phyloP scores from a whole-genome alignment of 2,329 filamentous ascomycete species.

The Calonectria leucothoes region DNA sequence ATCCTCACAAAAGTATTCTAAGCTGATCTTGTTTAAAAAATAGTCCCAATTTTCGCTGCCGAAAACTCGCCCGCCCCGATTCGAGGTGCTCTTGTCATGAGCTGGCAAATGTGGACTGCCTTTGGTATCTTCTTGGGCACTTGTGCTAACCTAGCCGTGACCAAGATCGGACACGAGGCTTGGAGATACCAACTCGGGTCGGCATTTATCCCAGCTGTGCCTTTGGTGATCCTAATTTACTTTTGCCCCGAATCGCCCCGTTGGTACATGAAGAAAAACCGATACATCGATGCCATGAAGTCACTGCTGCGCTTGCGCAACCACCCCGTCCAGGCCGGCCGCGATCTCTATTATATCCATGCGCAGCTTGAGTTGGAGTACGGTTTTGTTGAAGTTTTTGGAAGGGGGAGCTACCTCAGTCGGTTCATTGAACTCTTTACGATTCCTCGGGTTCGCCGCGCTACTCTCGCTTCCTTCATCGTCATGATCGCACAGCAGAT shows the following conservation, averaged over 20 bases:
- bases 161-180: slow-evolving; percentile 49
- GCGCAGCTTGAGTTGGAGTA: slow-evolving; percentile 72
- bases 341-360: slow-evolving; percentile 74
- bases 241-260: slow-evolving; percentile 75
- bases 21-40: slow-evolving; percentile 39
- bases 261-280: slow-evolving; percentile 75
- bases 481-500: slow-evolving; percentile 86
- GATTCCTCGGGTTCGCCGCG: slow-evolving; percentile 75
- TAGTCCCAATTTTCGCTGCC: slow-evolving; percentile 80
- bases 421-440: slow-evolving; percentile 76
- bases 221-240: slow-evolving; percentile 69
- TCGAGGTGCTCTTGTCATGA: slow-evolving; percentile 83
- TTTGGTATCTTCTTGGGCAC: slow-evolving; percentile 73
- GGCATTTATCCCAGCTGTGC: slow-evolving; percentile 70
- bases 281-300: slow-evolving; percentile 69
- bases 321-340: slow-evolving; percentile 66
- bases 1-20: neutral
- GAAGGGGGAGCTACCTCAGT: slow-evolving; percentile 66
- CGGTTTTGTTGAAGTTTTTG: slow-evolving; percentile 59
- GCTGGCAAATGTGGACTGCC: slow-evolving; percentile 78
- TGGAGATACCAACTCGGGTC: slow-evolving; percentile 75
- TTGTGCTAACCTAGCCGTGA: slow-evolving; percentile 66
- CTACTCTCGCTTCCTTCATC: slow-evolving; percentile 79
- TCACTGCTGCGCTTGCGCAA: slow-evolving; percentile 65
- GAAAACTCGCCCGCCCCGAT: slow-evolving; percentile 78